Evolutionary conservation across 805 yeast species (phyloP), one percentile per base, ranked within the genome.

Genomic region (Monosporozyma aerobia): DNA sequence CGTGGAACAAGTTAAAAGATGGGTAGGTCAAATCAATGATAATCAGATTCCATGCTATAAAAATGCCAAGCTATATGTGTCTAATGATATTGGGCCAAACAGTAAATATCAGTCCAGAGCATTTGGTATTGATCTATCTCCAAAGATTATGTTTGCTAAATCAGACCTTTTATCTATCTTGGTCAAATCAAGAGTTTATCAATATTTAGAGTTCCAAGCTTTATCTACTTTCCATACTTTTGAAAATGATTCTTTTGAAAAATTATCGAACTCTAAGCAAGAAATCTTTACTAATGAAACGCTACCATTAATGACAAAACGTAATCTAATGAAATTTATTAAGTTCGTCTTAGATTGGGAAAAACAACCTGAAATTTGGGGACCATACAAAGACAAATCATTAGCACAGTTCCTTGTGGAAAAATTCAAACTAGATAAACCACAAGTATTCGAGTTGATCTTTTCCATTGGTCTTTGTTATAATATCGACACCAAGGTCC

Each of bases 271-370:
- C 55, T 80, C 96, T 30, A 92, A 90, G 66, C 95, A 92, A 69
- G 97, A 90, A 62, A 90, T 92, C 46, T 92, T 92, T 73, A 87
- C 96, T 22, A 90, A 89, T 69, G 94, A 89, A 68, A 76, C 86
- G 4, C 72, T 94, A 56, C 75, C 87, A 11, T 73, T 90, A 51
- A 69, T 79, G 51, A 81, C 95, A 9, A 92, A 92, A 68, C 80
- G 99, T 56, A 77, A 81, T 57, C 54, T 65, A 53, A 92, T 92
- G 98, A 87, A 82, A 70, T 90, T 92, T 69, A 80, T 90, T 70
- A 90, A 90, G 72, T 92, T 90, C 69, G 89, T 87, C 1, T 71
- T 88, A 47, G 79, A 78, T 56, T 88, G 86, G 76, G 87, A 85
- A 54, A 69, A 69, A 43, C 79, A 80, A 56, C 73, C 76, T 35